Percentiles rank a stretch among this genome's conserved stretches.
phyloP scores from a whole-genome alignment of 2,329 filamentous ascomycete species.

The Calycina herbarum region DNA sequence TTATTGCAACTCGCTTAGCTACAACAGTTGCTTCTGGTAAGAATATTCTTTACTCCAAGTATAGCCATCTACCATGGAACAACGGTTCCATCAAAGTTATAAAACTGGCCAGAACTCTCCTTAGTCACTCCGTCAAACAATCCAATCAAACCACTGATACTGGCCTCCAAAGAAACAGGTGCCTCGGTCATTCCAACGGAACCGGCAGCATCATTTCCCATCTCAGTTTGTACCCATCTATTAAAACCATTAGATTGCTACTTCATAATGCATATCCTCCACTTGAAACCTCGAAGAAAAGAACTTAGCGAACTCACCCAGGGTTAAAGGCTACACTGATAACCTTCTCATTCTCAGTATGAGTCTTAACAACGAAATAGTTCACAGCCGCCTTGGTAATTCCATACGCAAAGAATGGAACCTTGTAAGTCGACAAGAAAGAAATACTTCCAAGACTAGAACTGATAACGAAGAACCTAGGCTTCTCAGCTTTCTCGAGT shows the following conservation, averaged over 20 bases:
- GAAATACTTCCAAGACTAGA: constrained; percentile 26
- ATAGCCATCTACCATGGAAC: not conserved
- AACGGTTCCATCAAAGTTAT: not conserved
- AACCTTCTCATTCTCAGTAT: constrained; percentile 36
- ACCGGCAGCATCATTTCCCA: constrained; percentile 26
- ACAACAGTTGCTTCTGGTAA: no score
- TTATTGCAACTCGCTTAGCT: no score
- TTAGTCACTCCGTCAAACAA: not conserved
- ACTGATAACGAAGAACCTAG: constrained; percentile 43
- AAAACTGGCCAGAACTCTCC: not conserved
- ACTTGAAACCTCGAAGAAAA: not conserved
- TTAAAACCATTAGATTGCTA: not conserved
- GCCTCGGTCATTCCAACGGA: constrained; percentile 22
- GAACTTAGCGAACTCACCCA: constrained; percentile 14
- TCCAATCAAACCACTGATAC: constrained; percentile 9
- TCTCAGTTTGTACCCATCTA: constrained; percentile 36
- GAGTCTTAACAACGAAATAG: constrained; percentile 37
- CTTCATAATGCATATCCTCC: not conserved
- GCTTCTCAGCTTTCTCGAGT: constrained; percentile 37
- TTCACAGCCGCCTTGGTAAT: constrained; percentile 42
- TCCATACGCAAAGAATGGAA: constrained; percentile 41
- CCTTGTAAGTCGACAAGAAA: constrained; percentile 6
- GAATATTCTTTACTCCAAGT: not conserved
- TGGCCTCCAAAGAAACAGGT: constrained; percentile 23
- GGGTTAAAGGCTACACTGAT: constrained; percentile 35